phyloP scores from a whole-genome alignment of 2,329 filamentous ascomycete genomes.

The Ceratocystis cubensis region DNA sequence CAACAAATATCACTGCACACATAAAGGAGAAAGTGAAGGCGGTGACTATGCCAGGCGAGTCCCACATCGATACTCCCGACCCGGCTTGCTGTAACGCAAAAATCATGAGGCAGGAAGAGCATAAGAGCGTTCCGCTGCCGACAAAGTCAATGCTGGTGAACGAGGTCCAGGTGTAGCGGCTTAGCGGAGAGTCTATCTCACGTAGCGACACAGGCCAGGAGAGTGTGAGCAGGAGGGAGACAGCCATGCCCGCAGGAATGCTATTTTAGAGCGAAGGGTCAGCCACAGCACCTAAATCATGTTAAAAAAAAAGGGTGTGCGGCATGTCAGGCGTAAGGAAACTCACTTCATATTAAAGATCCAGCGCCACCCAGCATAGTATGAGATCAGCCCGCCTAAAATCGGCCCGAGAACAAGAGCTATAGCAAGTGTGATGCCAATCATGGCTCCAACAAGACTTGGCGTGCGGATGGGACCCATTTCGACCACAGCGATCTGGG shows the following conservation, averaged over 20 bases:
- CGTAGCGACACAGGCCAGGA: conserved; percentile 19
- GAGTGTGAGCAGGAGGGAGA: conserved; percentile 32
- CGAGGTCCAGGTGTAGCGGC: conserved; percentile 29
- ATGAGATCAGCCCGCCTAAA: conserved; percentile 43
- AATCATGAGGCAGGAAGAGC: conserved; percentile 41
- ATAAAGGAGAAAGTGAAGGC: conserved; percentile 37
- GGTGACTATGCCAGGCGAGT: conserved; percentile 37
- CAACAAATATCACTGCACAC: conserved; percentile 37
- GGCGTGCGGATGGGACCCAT: conserved; percentile 42
- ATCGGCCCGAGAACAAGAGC: conserved; percentile 48
- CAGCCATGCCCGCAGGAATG: conserved; percentile 35
- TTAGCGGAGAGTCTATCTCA: conserved; percentile 12
- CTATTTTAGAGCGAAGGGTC: conserved; percentile 25
- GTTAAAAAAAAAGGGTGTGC: conserved; percentile 10
- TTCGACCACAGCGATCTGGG: conserved; percentile 45
- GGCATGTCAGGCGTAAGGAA: not conserved
- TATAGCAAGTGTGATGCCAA: conserved; percentile 43
- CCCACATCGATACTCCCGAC: conserved; percentile 40
- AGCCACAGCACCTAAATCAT: conserved; percentile 8
- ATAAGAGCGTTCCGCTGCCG: conserved; percentile 39
- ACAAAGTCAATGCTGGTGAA: conserved; percentile 41
- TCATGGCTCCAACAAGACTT: conserved; percentile 41
- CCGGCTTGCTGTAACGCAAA: conserved; percentile 46
- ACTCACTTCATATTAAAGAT: conserved; percentile 50
- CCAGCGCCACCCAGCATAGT: conserved; percentile 44